phyloP scores from a whole-genome alignment of 495 filamentous ascomycete genomes.

The Penicillium riverlandense region DNA sequence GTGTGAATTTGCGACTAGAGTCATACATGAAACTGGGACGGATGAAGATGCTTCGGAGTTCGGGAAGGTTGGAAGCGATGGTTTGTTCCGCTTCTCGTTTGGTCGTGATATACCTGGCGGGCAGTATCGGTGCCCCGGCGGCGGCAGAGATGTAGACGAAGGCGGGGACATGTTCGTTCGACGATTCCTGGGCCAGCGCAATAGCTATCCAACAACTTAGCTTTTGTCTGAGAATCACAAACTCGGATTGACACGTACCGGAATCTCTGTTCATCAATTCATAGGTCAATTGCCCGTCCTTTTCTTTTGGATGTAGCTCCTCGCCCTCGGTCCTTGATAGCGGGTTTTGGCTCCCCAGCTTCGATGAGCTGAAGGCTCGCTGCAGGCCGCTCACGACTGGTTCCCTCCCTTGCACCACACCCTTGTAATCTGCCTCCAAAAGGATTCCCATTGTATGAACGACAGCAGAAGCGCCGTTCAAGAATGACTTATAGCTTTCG shows the following conservation, averaged over 20 bases:
- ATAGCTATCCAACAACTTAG: constrained; percentile 43
- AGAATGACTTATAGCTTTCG: constrained; percentile 60
- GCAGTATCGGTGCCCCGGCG: constrained; percentile 74
- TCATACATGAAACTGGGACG: constrained; percentile 89
- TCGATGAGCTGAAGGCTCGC: constrained; percentile 65
- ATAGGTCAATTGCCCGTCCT: constrained; percentile 77
- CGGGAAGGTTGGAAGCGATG: constrained; percentile 62
- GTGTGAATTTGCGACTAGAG: constrained; percentile 67
- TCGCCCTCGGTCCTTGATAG: constrained; percentile 49
- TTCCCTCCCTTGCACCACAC: constrained; percentile 74
- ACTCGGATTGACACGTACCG: constrained; percentile 30
- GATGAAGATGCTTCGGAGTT: constrained; percentile 73
- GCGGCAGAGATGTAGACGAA: constrained; percentile 89
- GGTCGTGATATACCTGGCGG: constrained; percentile 77
- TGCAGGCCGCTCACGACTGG: constrained; percentile 66
- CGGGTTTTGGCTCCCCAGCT: constrained; percentile 61
- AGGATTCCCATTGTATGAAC: constrained; percentile 93
- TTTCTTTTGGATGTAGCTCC: constrained; percentile 54
- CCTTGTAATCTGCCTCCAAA: constrained; percentile 98
- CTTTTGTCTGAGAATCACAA: neutral
- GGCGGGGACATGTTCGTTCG: constrained; percentile 49
- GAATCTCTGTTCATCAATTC: constrained; percentile 96
- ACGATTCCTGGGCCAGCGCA: constrained; percentile 75
- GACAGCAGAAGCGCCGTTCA: constrained; percentile 71
- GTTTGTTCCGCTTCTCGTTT: constrained; percentile 85